phyloP scores from a whole-genome alignment of 306 rosid genomes.

The Hylodesmum podocarpum region DNA sequence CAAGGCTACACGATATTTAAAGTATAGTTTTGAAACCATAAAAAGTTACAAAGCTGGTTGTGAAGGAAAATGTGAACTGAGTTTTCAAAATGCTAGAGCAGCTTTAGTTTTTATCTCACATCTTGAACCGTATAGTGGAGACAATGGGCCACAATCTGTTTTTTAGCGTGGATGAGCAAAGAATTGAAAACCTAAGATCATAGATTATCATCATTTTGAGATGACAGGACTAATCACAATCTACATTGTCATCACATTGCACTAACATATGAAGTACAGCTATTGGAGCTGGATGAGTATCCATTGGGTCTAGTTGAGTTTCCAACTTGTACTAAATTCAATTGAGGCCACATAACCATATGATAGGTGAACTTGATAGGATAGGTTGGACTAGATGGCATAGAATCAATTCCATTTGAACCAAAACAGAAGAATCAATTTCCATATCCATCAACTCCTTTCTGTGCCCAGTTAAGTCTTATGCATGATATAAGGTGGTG shows the following conservation, averaged over 20 bases:
- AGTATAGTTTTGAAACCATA: slow-evolving; percentile 14
- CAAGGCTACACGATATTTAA: slow-evolving; percentile 5
- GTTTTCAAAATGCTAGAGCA: slow-evolving; percentile 10
- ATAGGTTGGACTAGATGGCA: background rate
- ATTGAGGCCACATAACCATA: background rate
- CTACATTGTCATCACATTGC: slow-evolving; percentile 20
- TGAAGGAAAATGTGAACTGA: background rate
- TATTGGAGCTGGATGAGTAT: slow-evolving; percentile 18
- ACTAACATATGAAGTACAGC: slow-evolving; percentile 7
- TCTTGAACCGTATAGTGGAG: slow-evolving; percentile 31
- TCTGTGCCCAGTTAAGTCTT: slow-evolving; percentile 4
- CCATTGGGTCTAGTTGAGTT: slow-evolving; percentile 16
- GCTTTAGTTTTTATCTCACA: slow-evolving; percentile 21
- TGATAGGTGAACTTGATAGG: background rate
- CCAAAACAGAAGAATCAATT: background rate
- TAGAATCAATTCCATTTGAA: slow-evolving; percentile 7
- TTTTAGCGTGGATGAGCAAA: slow-evolving; percentile 14
- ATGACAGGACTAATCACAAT: slow-evolving; percentile 26
- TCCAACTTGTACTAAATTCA: background rate
- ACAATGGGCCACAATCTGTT: slow-evolving; percentile 21
- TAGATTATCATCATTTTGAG: slow-evolving; percentile 29
- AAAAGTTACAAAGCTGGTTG: slow-evolving; percentile 15
- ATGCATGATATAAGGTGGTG: background rate
- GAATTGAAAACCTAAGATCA: slow-evolving; percentile 7
- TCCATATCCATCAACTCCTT: background rate